Conservation (phyloP, 352 stramenopile species). For the Phytopythium kandeliae region DNA sequence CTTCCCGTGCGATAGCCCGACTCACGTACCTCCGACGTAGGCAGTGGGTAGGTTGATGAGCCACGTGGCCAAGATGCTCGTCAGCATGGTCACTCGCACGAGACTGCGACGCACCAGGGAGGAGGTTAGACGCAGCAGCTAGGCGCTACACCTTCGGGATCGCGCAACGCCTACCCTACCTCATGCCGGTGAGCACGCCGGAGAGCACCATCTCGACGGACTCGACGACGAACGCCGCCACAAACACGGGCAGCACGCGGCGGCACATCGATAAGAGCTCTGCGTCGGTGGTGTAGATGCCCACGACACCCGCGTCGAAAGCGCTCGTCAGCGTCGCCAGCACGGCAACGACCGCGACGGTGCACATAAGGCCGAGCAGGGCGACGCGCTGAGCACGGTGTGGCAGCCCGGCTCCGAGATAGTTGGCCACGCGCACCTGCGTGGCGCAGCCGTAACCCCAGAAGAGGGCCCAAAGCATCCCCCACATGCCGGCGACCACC, state of each 20-base stretch:
- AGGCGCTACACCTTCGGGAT: too few relatives aligned
- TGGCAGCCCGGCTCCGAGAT: conserved; percentile 55
- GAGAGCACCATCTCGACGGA: conserved; percentile 54
- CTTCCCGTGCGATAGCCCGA: too few relatives aligned
- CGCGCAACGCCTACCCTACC: conserved; percentile 28
- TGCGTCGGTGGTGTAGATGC: conserved; percentile 54
- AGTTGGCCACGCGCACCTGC: conserved; percentile 73
- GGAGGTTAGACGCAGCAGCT: too few relatives aligned
- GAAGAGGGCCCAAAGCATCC: conserved; percentile 67
- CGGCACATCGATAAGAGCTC: conserved; percentile 39
- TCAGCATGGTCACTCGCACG: conserved; percentile 57
- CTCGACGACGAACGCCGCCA: conserved; percentile 54
- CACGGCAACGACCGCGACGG: conserved; percentile 34
- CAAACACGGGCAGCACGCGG: conserved; percentile 53
- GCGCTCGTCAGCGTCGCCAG: conserved; percentile 39
- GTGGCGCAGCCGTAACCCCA: conserved; percentile 79
- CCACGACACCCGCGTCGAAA: conserved; percentile 41
- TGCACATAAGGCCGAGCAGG: conserved; percentile 50
- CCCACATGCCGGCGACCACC: conserved; percentile 63
- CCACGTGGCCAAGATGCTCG: conserved; percentile 60
- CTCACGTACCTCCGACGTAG: conserved; percentile 30
- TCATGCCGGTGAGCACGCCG: conserved; percentile 64
- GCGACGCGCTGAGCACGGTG: conserved; percentile 41
- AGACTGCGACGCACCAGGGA: too few relatives aligned
- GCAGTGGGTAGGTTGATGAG: conserved; percentile 57